Base-by-base conservation (phyloP, 768 basidiomycete species). In the button mushroom (Agaricus bisporus) region DNA sequence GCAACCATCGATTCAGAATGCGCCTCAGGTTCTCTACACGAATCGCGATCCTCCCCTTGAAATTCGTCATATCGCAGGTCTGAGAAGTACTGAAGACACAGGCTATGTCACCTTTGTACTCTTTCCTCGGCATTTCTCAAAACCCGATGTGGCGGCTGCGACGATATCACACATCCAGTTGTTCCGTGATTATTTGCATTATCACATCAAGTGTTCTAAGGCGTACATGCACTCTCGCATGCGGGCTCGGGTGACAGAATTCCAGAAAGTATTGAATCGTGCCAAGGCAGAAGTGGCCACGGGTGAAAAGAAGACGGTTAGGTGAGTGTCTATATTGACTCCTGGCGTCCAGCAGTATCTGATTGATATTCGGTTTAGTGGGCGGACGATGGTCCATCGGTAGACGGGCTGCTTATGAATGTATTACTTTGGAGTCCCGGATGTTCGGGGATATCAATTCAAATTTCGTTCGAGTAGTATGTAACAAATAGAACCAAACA, bases 211-310 rank as follows among this genome's bases (percentile, higher is more conserved):
- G 64, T 95, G 93, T 66, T 94, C 88, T 49, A 98, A 98, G 69
- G 97, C 95, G 0, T 98, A 99, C 72, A 95, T 99, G 92, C 95
- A 98, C 70, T 95, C 92, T 2, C 79, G 97, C 42, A 95, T 98
- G 93, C 79, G 97, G 56, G 79, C 87, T 61, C 84, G 97, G 9
- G 97, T 97, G 11, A 82, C 88, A 1, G 92, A 97, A 69, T 98
- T 99, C 77, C 89, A 92, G 71, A 93, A 93, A 69, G 85, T 99
- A 48, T 70, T 99, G 64, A 98, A 98, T 65, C 76, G 97, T 48
- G 95, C 97, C 7, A 98, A 98, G 80, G 88, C 90, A 22, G 97
- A 98, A 69, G 83, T 81, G 5, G 85, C 83, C 2, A 81, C 80
- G 3, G 79, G 76, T 1, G 94, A 95, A 64, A 78, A 88, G 63